Evolutionary conservation across 2,329 filamentous ascomycete genomes (phyloP).

Genomic region (Phialophora macrospora): DNA sequence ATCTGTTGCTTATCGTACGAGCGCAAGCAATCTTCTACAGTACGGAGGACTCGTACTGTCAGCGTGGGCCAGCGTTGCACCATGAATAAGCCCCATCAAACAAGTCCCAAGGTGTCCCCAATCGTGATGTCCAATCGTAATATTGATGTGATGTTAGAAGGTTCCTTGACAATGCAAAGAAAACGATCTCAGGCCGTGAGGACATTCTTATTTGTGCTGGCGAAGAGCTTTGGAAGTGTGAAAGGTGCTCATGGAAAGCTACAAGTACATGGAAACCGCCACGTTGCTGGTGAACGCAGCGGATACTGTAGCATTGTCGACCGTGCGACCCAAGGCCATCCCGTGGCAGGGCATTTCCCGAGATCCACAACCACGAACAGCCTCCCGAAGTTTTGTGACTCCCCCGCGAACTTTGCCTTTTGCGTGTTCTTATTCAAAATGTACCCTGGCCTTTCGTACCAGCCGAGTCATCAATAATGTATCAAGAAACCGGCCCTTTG

Average conservation of each 20-base stretch:
- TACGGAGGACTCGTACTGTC: neutral
- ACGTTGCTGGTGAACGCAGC: neutral
- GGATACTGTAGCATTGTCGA: neutral
- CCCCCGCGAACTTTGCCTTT: neutral
- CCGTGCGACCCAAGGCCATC: neutral
- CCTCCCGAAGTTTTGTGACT: neutral
- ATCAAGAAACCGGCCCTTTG: neutral
- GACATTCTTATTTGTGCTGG: neutral
- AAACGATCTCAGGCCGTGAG: neutral
- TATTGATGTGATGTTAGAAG: too few species aligned
- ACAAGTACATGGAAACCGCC: neutral
- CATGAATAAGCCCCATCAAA: slow-evolving; percentile 6
- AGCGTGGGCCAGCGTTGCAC: neutral
- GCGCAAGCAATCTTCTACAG: neutral
- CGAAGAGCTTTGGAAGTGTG: neutral
- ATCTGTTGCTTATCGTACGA: neutral
- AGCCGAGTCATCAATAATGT: neutral
- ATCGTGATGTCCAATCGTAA: neutral
- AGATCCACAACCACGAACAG: neutral
- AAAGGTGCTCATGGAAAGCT: neutral
- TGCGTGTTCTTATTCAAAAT: neutral
- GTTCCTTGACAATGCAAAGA: neutral
- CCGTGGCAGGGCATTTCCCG: neutral
- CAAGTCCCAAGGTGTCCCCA: neutral
- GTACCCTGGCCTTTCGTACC: neutral